These are phyloP conservation scores for Vigna unguiculata DNA, from an alignment of 306 rosid species.

Conservation along the genomic window DNA sequence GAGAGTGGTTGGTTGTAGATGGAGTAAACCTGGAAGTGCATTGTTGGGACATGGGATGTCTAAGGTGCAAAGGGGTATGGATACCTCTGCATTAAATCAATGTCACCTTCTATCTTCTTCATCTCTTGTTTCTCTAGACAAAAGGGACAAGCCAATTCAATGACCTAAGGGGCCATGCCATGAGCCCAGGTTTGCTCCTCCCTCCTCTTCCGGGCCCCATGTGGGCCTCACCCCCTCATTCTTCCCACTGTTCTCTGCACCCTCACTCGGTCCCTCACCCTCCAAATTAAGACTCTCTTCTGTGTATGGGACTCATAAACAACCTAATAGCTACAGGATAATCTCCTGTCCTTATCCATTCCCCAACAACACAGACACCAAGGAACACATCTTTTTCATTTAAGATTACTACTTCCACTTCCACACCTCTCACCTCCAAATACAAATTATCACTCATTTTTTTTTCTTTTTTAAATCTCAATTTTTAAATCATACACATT, in stretches of 20 bases:
- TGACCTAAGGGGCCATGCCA: constrained; percentile 55
- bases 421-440: not conserved
- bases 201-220: constrained; percentile 31
- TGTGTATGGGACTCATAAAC: constrained; percentile 12
- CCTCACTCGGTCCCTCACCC: constrained; percentile 47
- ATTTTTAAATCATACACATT: too few relatives aligned
- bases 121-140: constrained; percentile 39
- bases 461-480: too few relatives aligned
- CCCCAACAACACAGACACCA: constrained; percentile 39
- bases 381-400: not conserved
- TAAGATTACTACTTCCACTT: not conserved
- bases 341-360: constrained; percentile 35
- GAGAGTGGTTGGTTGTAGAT: constrained; percentile 38
- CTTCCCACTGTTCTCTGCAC: constrained; percentile 52
- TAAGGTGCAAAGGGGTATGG: constrained; percentile 55
- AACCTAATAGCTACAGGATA: not conserved
- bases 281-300: constrained; percentile 38
- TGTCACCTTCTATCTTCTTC: constrained; percentile 50
- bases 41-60: constrained; percentile 60
- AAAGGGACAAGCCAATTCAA: constrained; percentile 69
- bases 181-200: constrained; percentile 54
- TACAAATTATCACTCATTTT: too few relatives aligned
- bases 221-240: constrained; percentile 3
- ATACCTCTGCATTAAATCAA: constrained; percentile 43
- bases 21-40: constrained; percentile 26